A percentile compares a stretch with the other conserved stretches of the same genome.
Conservation (phyloP, 2,329 filamentous ascomycete genomes). For the Talaromyces marneffei region DNA sequence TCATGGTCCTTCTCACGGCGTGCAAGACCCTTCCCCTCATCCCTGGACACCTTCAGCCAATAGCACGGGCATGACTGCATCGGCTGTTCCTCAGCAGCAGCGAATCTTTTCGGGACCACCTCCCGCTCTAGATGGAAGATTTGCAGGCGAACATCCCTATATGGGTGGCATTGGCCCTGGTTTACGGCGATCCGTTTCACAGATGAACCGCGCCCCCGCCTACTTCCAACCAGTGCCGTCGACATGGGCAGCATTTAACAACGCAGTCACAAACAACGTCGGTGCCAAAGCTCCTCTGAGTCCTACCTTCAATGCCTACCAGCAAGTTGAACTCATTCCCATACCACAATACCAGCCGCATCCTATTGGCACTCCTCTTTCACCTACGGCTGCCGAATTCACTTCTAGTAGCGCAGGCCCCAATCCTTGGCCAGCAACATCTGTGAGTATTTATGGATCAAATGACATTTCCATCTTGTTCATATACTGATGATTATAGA, state of each 20-base stretch:
- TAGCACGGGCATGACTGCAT: constrained; percentile 23
- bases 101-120: constrained; percentile 33
- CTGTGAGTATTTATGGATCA: constrained; percentile 48
- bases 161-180: constrained; percentile 22
- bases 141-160: constrained; percentile 29
- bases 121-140: constrained; percentile 25
- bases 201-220: constrained; percentile 27
- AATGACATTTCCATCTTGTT: neutral
- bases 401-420: constrained; percentile 43
- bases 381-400: constrained; percentile 69
- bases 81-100: constrained; percentile 28
- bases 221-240: constrained; percentile 30
- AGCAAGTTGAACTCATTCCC: constrained; percentile 32
- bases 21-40: constrained; percentile 21
- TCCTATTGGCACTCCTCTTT: constrained; percentile 60
- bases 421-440: constrained; percentile 30
- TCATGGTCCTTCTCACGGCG: constrained; percentile 21
- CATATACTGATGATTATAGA: constrained; percentile 20
- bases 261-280: constrained; percentile 22
- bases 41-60: constrained; percentile 4
- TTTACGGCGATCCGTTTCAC: constrained; percentile 28
- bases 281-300: constrained; percentile 23
- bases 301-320: constrained; percentile 28
- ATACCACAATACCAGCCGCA: constrained; percentile 48
- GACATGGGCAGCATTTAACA: constrained; percentile 29